These are phyloP conservation scores for Aspergillus novoparasiticus DNA, from an alignment of 2,329 filamentous ascomycete genomes.

Conservation along the genomic window DNA sequence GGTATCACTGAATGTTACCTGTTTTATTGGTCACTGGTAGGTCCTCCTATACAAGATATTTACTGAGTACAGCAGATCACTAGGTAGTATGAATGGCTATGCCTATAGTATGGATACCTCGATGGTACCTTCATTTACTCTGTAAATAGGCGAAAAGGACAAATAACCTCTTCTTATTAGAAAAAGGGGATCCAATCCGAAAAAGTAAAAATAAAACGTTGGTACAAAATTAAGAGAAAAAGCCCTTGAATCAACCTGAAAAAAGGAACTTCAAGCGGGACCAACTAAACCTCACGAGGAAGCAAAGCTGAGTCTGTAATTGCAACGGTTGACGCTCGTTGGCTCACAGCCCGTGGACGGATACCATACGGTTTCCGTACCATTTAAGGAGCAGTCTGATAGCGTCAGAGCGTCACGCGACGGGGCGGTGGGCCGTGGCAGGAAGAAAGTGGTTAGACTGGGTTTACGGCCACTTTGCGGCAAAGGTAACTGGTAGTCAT, in stretches of 20 bases:
- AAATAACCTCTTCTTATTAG: background rate
- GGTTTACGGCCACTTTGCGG: constrained; percentile 23
- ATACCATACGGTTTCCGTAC: constrained; percentile 28
- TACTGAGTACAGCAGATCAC: background rate
- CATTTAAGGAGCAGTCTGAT: constrained; percentile 15
- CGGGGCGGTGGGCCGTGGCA: constrained; percentile 37
- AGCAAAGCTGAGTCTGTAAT: constrained; percentile 11
- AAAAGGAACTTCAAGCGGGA: constrained; percentile 8
- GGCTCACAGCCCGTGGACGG: constrained; percentile 20
- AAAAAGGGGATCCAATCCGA: background rate
- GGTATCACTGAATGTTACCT: background rate
- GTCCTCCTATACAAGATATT: background rate
- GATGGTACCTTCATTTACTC: too few relatives aligned
- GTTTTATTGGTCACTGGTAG: background rate
- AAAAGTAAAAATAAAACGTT: background rate
- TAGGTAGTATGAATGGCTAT: background rate
- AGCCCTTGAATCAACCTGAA: background rate
- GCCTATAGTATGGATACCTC: background rate
- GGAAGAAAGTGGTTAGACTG: constrained; percentile 29
- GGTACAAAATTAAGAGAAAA: background rate
- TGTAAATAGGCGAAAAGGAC: background rate
- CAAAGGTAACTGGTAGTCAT: constrained; percentile 23
- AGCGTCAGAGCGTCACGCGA: constrained; percentile 39
- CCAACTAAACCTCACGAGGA: constrained; percentile 6
- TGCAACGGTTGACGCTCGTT: constrained; percentile 23